Evolutionary conservation across 495 filamentous ascomycete species (phyloP), one percentile per base, ranked within the genome.

Genomic region (Pseudevernia furfuracea): DNA sequence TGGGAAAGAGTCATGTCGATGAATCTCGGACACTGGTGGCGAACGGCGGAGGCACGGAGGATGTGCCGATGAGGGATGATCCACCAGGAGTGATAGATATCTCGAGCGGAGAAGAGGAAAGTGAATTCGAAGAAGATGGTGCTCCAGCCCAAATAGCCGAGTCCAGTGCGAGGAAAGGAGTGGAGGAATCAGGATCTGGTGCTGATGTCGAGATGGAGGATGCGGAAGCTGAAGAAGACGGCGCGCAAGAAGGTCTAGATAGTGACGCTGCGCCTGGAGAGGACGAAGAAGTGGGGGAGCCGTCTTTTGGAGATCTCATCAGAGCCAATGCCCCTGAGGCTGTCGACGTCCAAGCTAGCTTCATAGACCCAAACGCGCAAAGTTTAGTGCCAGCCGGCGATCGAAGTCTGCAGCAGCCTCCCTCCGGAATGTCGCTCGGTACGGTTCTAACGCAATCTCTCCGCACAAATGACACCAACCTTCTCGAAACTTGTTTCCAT

Each of bases 361-460:
- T 84, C 23, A 73, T 81, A 46, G 76, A 80, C 64, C 70, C 76
- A 43, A 70, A 80, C 67, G 74, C 77, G 62, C 73, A 80, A 52
- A 69, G 79, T 39, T 32, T 70, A 15, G 67, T 61, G n/a, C 62
- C 65, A 5, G 41, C 52, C 25, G 60, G 49, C 28, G 63, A 70
- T 37, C 58, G 39, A 71, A 68, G 67, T 71, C 28, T 67, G 55
- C 76, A 80, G 66, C 81, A 81, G 67, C 80, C 87, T 34, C 86
- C 90, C 15, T 85, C 83, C n/a, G 85, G 87, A 59, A 84, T 89
- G 52, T 96, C 94, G 3, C 81, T 98, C 32, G 87, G 88, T 14
- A 96, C 91, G 7, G 90, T 96, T 12, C 85, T 98, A 67, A 86
- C 92, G 23, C 94, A 97, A 71, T 89, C 94, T 5, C 88, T 98